Conservation (phyloP, 202 grass and related monocot genomes). For the Brachypodium distachyon region DNA sequence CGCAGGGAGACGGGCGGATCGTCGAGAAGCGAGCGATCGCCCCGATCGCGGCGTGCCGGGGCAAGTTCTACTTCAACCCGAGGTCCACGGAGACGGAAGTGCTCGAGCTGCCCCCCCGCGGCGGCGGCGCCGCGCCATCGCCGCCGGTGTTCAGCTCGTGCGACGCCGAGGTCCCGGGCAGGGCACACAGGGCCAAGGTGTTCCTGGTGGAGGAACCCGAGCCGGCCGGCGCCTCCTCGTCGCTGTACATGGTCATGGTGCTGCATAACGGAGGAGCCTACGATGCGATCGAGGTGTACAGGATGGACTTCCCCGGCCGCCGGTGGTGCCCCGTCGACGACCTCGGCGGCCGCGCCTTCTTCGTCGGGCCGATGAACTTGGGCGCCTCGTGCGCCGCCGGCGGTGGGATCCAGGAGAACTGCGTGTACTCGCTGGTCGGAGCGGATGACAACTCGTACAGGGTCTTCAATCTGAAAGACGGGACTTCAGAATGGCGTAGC, state of each 20-base stretch:
- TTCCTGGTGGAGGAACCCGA: background rate
- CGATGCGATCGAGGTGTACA: background rate
- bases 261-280: accelerated
- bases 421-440: background rate
- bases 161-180: background rate
- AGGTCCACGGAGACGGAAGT: background rate
- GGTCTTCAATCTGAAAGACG: background rate
- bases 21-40: background rate
- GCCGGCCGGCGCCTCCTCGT: too few species aligned
- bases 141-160: background rate
- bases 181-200: background rate
- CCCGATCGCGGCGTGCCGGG: background rate
- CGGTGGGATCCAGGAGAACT: background rate
- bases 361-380: background rate
- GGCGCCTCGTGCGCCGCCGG: background rate
- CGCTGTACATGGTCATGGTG: slow-evolving; percentile 2
- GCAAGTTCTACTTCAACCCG: slow-evolving; percentile 9
- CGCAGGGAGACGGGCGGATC: background rate
- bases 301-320: background rate
- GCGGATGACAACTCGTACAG: background rate
- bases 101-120: background rate
- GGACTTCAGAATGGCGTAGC: background rate
- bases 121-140: too few species aligned
- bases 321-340: background rate
- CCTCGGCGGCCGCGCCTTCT: background rate